Evolutionary conservation across 2,329 filamentous ascomycete species (phyloP).

Genomic region (Trichoderma sp.): DNA sequence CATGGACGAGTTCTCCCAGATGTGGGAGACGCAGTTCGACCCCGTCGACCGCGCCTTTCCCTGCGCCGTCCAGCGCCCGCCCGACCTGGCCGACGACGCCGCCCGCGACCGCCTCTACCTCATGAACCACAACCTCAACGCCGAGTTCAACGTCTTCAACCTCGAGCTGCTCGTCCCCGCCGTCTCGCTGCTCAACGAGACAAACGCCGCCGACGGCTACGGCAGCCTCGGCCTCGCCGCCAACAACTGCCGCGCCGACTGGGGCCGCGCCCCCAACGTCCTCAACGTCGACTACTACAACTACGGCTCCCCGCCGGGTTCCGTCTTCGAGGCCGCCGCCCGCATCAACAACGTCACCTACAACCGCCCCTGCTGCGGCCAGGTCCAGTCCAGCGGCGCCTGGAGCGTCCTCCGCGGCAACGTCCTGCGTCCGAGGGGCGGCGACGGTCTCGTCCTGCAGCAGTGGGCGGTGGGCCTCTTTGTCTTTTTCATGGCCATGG

Average conservation of each 20-base stretch:
- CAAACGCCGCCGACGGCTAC: slow-evolving; percentile 66
- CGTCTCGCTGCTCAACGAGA: slow-evolving; percentile 67
- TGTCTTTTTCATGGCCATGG: too few relatives aligned
- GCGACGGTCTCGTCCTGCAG: slow-evolving; percentile 31
- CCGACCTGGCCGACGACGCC: slow-evolving; percentile 57
- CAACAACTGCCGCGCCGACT: slow-evolving; percentile 62
- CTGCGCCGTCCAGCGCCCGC: slow-evolving; percentile 77
- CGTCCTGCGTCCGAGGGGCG: slow-evolving; percentile 26
- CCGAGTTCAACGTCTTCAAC: slow-evolving; percentile 69
- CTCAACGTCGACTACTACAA: slow-evolving; percentile 88
- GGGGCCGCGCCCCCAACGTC: slow-evolving; percentile 73
- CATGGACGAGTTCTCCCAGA: slow-evolving; percentile 81
- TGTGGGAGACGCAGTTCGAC: slow-evolving; percentile 91
- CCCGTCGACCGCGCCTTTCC: slow-evolving; percentile 67
- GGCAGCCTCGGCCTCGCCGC: slow-evolving; percentile 69
- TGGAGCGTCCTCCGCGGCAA: neutral
- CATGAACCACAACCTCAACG: slow-evolving; percentile 89
- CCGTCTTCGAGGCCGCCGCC: slow-evolving; percentile 75
- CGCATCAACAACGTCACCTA: slow-evolving; percentile 73
- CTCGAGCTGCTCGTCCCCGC: slow-evolving; percentile 70
- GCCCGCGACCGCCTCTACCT: slow-evolving; percentile 71
- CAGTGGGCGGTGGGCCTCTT: slow-evolving; percentile 12
- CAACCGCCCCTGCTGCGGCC: slow-evolving; percentile 59
- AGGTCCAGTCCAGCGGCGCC: slow-evolving; percentile 38
- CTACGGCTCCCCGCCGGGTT: slow-evolving; percentile 64